Evolutionary conservation across 805 yeast species (phyloP).

Genomic region (Yarrowia yakushimensis): DNA sequence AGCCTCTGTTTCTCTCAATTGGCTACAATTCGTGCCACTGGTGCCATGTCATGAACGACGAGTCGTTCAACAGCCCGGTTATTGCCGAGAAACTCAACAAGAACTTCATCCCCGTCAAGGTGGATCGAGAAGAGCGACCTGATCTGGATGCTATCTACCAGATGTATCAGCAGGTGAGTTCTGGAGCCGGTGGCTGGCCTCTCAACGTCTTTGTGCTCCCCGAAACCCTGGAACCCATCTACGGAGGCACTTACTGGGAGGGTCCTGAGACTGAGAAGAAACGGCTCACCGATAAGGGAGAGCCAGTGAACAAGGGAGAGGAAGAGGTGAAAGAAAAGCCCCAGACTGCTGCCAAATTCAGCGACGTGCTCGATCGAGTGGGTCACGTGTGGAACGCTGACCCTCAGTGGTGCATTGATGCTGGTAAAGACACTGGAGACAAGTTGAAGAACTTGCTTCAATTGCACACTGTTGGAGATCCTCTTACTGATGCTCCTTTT

Average conservation of each 20-base stretch:
- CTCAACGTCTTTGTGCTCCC: constrained; percentile 41
- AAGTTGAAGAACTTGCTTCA: constrained; percentile 32
- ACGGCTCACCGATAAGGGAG: not conserved
- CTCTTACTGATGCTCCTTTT: constrained; percentile 10
- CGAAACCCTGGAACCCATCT: constrained; percentile 37
- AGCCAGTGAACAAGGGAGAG: constrained; percentile 7
- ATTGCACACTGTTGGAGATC: constrained; percentile 29
- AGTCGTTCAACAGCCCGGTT: constrained; percentile 33
- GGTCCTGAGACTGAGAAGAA: constrained; percentile 34
- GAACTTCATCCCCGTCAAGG: constrained; percentile 39
- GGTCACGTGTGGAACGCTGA: constrained; percentile 36
- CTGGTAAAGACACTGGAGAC: constrained; percentile 33
- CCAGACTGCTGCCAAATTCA: constrained; percentile 31
- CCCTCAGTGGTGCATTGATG: constrained; percentile 32
- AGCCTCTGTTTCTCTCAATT: constrained; percentile 40
- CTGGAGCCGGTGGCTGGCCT: constrained; percentile 44
- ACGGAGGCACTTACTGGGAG: constrained; percentile 42
- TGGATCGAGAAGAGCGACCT: constrained; percentile 43
- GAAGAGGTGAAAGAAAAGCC: not conserved
- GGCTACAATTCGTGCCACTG: constrained; percentile 42
- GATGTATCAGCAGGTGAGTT: constrained; percentile 40
- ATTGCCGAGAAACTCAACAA: constrained; percentile 37
- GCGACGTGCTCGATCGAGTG: constrained; percentile 36
- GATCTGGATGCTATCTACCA: constrained; percentile 41
- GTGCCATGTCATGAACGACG: constrained; percentile 42